Conservation (phyloP, 345 rosid genomes). For the Trapa incisa region DNA sequence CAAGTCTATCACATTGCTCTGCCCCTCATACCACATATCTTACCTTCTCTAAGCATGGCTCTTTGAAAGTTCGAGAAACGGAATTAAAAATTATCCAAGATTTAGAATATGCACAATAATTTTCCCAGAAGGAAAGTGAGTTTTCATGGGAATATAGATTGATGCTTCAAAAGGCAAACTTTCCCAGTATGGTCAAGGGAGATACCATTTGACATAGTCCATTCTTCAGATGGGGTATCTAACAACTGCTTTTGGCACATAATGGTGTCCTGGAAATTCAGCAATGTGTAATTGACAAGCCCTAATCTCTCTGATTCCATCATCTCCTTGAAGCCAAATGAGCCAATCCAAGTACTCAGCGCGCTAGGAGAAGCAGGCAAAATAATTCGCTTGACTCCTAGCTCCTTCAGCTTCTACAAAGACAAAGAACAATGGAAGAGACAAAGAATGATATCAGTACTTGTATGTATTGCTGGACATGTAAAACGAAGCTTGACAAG, state of each 20-base stretch:
- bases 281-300: conserved; percentile 23
- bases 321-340: conserved; percentile 40
- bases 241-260: conserved; percentile 24
- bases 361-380: conserved; percentile 32
- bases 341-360: conserved; percentile 31
- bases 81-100: no score
- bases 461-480: not conserved
- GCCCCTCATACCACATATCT: no score
- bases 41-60: no score
- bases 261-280: conserved; percentile 35
- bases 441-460: not conserved
- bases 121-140: no score
- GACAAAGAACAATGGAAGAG: not conserved
- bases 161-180: no score
- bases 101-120: no score
- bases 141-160: no score
- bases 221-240: conserved; percentile 4
- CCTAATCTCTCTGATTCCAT: conserved; percentile 23
- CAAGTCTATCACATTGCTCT: no score
- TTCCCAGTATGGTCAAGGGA: no score
- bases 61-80: no score
- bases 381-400: conserved; percentile 18
- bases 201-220: not conserved
- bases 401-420: no score
- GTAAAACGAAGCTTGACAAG: not conserved